A percentile compares a stretch with the other conserved stretches of the same genome.
Conservation (phyloP, 1,284 basidiomycete genomes). For the Bondarzewia mesenterica region DNA sequence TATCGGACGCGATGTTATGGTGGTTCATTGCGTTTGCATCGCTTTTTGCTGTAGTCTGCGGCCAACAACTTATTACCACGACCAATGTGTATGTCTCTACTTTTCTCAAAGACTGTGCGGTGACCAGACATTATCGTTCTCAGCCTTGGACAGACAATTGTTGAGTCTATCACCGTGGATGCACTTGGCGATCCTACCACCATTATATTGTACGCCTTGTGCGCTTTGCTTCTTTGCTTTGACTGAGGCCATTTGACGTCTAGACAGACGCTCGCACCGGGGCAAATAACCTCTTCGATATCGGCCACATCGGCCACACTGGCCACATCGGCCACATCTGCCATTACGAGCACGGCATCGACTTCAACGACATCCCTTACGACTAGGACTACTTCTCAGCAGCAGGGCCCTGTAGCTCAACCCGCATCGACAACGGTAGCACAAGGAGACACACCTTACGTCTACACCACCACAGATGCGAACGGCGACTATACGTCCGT, state of each 20-base stretch:
- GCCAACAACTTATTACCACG: slow-evolving; percentile 6
- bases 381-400: slow-evolving; percentile 14
- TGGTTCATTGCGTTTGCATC: neutral
- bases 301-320: slow-evolving; percentile 12
- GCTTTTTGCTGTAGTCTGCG: neutral
- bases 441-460: slow-evolving; percentile 43
- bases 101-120: neutral
- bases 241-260: neutral
- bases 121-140: neutral
- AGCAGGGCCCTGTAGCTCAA: slow-evolving; percentile 52
- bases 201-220: slow-evolving; percentile 32
- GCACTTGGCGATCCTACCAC: slow-evolving; percentile 35
- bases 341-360: slow-evolving; percentile 18
- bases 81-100: slow-evolving; percentile 7
- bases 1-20: neutral
- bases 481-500: slow-evolving; percentile 38
- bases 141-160: slow-evolving; percentile 46
- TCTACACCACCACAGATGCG: slow-evolving; percentile 54
- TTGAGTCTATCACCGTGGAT: slow-evolving; percentile 42
- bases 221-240: slow-evolving; percentile 2
- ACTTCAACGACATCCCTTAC: slow-evolving; percentile 17
- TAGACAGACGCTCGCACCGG: slow-evolving; percentile 8
- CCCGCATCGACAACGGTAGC: slow-evolving; percentile 34
- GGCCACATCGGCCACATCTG: slow-evolving; percentile 15
- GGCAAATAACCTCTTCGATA: neutral